Evolutionary conservation across 2,329 filamentous ascomycete species (phyloP).

Genomic region (Alternaria ethzedia): DNA sequence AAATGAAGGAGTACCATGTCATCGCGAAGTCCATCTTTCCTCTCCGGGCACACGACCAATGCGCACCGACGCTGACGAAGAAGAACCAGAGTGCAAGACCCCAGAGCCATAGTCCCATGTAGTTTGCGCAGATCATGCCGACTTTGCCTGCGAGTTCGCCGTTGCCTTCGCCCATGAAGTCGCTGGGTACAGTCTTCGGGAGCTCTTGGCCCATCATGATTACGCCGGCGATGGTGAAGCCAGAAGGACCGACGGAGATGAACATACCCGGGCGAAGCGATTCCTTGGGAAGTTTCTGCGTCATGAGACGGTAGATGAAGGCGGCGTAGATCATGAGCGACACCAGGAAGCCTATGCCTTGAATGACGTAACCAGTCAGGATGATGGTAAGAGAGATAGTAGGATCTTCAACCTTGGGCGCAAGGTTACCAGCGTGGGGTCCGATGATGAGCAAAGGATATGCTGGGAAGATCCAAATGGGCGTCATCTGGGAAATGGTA

Average conservation of each 20-base stretch:
- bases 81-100: slow-evolving; percentile 86
- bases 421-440: slow-evolving; percentile 70
- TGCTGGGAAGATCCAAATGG: slow-evolving; percentile 85
- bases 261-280: slow-evolving; percentile 83
- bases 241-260: slow-evolving; percentile 79
- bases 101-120: slow-evolving; percentile 80
- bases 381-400: slow-evolving; percentile 60
- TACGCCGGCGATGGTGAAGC: slow-evolving; percentile 68
- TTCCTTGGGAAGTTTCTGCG: slow-evolving; percentile 80
- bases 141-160: slow-evolving; percentile 62
- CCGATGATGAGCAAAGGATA: slow-evolving; percentile 81
- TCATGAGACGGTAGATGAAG: slow-evolving; percentile 87
- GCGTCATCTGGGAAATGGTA: slow-evolving; percentile 84
- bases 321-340: slow-evolving; percentile 82
- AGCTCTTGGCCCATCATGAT: slow-evolving; percentile 64
- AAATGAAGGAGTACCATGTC: slow-evolving; percentile 86
- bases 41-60: slow-evolving; percentile 69
- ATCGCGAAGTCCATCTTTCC: slow-evolving; percentile 76
- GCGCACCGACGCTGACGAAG: slow-evolving; percentile 76
- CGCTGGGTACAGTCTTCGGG: slow-evolving; percentile 54
- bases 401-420: slow-evolving; percentile 52
- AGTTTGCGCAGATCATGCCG: slow-evolving; percentile 63
- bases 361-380: slow-evolving; percentile 65
- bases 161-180: slow-evolving; percentile 63
- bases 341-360: slow-evolving; percentile 70